Evolutionary conservation across 106 monocot genomes (phyloP).

Genomic region (Vanilla planifolia): DNA sequence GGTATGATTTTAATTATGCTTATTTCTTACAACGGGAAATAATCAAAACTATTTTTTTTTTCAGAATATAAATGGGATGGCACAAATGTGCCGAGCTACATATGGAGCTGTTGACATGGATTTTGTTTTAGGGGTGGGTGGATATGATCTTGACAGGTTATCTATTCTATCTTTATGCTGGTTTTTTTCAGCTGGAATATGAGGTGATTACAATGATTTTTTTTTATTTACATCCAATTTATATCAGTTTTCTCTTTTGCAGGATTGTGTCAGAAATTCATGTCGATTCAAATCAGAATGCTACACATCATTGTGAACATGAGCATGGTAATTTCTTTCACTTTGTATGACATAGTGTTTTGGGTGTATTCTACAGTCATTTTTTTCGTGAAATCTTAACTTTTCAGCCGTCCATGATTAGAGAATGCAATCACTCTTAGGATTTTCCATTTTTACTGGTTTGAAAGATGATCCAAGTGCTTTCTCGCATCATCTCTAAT

Average conservation of each 20-base stretch:
- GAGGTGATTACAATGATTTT: not conserved
- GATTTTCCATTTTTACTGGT: too few relatives aligned
- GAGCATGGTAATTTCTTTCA: conserved; percentile 48
- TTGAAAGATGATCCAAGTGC: too few relatives aligned
- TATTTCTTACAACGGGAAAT: not conserved
- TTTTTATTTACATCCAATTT: not conserved
- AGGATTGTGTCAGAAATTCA: conserved; percentile 78
- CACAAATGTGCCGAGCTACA: conserved; percentile 65
- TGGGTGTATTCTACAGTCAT: too few relatives aligned
- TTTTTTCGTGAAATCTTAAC: too few relatives aligned
- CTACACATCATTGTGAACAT: conserved; percentile 26
- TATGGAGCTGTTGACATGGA: conserved; percentile 92
- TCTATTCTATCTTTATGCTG: not conserved
- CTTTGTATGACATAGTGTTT: not conserved
- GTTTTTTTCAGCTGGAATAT: not conserved
- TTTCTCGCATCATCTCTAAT: too few relatives aligned
- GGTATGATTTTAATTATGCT: conserved; percentile 23
- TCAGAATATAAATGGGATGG: conserved; percentile 87
- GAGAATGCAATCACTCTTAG: too few relatives aligned
- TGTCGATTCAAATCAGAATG: conserved; percentile 22
- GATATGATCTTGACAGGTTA: conserved; percentile 92
- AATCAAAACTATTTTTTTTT: conserved; percentile 10
- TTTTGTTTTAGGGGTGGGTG: conserved; percentile 94
- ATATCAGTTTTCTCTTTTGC: conserved; percentile 1
- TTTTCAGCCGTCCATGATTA: too few relatives aligned